Base-by-base conservation (phyloP, 441 rosid species). In the Erodium moschatum region DNA sequence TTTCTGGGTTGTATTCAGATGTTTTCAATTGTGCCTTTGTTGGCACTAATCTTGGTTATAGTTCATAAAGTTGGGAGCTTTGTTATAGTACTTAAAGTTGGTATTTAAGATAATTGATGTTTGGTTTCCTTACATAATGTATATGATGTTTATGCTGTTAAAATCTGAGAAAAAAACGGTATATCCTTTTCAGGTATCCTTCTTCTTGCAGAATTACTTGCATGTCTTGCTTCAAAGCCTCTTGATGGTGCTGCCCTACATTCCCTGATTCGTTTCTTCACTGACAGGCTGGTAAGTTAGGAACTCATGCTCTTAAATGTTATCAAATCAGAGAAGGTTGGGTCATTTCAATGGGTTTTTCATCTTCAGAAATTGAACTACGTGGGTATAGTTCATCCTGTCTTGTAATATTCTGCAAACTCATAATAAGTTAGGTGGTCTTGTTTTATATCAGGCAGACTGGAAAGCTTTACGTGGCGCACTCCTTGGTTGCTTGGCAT, bases 381-480 rank as follows among this genome's bases (percentile, higher is more conserved):
- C 31, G 6, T 10, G 29, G 29, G 24, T 20, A 21, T 58, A 58
- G 8, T 19, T 58, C 63, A 9, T 58, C 6, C 21, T 58, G 64
- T 58, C 6, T 58, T 58, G n/a, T 46, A 46, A 35, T 73, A 5
- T 69, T 73, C 66, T 67, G 70, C 70, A 67, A 27, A 71, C 70
- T 71, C 68, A 74, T 70, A 69, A 65, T 67, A 71, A 76, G 72
- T 72, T 68, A 58, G 70, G 76, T 78, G 79, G 81, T 75, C 60
- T 75, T 54, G 20, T 77, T 42, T 79, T 78, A 67, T 73, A 74
- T 79, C 92, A 94, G 98, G 95, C 85, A 80, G 98, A 94, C 73
- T 91, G 98, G 98, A 87, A 82, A 83, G 87, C 91, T 68, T 56
- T 89, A 74, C 91, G 85, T 40, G 98, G 97, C 71, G 93, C 96